Percentiles rank a stretch among this genome's conserved stretches.
These are phyloP conservation scores for Lathyrus aphaca DNA, from an alignment of 306 rosid genomes.

Conservation along the genomic window DNA sequence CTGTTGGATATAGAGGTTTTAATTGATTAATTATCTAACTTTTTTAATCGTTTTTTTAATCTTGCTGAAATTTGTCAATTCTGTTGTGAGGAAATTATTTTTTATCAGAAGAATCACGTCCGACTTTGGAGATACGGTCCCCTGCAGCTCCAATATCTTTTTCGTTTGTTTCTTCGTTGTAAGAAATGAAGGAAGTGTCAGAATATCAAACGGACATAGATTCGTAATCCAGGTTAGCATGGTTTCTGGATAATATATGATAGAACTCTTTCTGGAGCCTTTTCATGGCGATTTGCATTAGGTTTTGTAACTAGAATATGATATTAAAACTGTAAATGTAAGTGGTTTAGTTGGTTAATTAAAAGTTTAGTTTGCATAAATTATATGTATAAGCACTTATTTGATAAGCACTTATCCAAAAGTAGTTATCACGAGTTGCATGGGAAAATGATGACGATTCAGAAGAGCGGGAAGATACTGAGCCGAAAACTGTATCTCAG, in stretches of 20 bases:
- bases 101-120: too few species aligned
- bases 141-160: too few species aligned
- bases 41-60: too few species aligned
- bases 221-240: slow-evolving; percentile 53
- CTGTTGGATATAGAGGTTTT: slow-evolving; percentile 75
- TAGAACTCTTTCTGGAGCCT: slow-evolving; percentile 70
- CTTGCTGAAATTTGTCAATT: too few species aligned
- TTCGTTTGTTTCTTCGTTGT: slow-evolving; percentile 45
- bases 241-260: slow-evolving; percentile 66
- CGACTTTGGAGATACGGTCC: too few species aligned
- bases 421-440: slow-evolving; percentile 86
- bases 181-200: slow-evolving; percentile 52
- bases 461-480: slow-evolving; percentile 72
- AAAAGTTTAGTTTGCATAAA: too few species aligned
- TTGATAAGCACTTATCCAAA: too few species aligned
- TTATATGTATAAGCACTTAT: too few species aligned
- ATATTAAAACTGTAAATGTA: too few species aligned
- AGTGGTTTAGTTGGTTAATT: too few species aligned
- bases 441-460: slow-evolving; percentile 70
- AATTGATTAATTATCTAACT: neutral
- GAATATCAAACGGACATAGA: slow-evolving; percentile 62
- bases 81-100: too few species aligned
- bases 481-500: slow-evolving; percentile 52
- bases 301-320: too few species aligned
- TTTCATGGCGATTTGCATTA: slow-evolving; percentile 79